These are phyloP conservation scores for Candolleomyces eurysporus DNA, from an alignment of 768 basidiomycete genomes.

Conservation along the genomic window DNA sequence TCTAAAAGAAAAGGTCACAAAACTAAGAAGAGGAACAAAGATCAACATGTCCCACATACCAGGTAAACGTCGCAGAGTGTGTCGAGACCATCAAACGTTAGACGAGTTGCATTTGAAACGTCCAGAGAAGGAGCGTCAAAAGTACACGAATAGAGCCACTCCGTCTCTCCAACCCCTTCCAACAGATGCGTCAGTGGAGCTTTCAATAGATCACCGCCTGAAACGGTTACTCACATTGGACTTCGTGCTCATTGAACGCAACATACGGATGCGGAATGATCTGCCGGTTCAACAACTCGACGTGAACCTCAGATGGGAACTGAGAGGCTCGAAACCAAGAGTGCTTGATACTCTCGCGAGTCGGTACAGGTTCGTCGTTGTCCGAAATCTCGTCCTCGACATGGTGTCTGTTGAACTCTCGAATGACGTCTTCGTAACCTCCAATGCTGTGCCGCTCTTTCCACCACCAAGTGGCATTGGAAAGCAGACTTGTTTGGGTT, in stretches of 20 bases:
- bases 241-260: constrained; percentile 56
- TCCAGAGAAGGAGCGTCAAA: constrained; percentile 32
- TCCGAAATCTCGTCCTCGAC: too few species aligned
- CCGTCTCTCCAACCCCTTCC: constrained; percentile 62
- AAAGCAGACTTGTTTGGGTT: too few species aligned
- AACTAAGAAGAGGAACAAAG: background rate
- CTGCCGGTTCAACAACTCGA: constrained; percentile 46
- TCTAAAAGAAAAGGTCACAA: constrained; percentile 31
- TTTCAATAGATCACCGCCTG: background rate
- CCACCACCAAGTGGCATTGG: too few species aligned
- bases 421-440: too few species aligned
- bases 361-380: background rate
- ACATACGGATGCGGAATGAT: constrained; percentile 54
- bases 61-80: constrained; percentile 64
- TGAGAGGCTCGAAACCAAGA: background rate
- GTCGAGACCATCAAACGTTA: constrained; percentile 67
- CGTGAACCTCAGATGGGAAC: constrained; percentile 60
- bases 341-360: constrained; percentile 1
- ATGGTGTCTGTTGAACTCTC: too few species aligned
- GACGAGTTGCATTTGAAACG: constrained; percentile 24
- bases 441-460: too few species aligned
- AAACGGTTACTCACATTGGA: constrained; percentile 44
- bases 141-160: constrained; percentile 60
- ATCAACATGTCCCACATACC: constrained; percentile 26
- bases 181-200: background rate